phyloP scores from a whole-genome alignment of 1,139 yeast species.

The Geotrichum histeridarum region DNA sequence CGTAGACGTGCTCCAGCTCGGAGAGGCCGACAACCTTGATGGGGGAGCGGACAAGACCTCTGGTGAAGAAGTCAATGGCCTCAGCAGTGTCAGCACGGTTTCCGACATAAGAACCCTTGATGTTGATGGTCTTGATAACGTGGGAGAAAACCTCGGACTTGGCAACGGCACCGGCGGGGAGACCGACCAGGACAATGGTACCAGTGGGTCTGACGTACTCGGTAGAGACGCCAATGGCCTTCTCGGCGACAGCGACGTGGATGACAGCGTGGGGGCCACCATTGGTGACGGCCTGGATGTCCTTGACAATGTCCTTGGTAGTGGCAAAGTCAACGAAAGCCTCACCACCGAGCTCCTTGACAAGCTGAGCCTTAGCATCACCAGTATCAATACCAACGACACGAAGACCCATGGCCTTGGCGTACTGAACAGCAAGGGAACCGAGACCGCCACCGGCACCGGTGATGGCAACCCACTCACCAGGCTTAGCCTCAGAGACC shows the following conservation, averaged over 20 bases:
- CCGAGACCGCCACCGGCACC: slow-evolving; percentile 90
- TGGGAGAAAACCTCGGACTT: slow-evolving; percentile 58
- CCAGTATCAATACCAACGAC: slow-evolving; percentile 76
- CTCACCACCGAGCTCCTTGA: slow-evolving; percentile 62
- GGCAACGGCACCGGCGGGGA: slow-evolving; percentile 67
- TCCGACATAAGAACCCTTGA: slow-evolving; percentile 75
- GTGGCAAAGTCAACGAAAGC: slow-evolving; percentile 56
- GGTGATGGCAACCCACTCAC: slow-evolving; percentile 74
- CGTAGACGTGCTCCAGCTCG: slow-evolving; percentile 55
- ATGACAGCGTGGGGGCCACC: slow-evolving; percentile 80
- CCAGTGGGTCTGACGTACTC: slow-evolving; percentile 70
- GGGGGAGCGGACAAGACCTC: slow-evolving; percentile 66
- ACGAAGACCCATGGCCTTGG: slow-evolving; percentile 75
- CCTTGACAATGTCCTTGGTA: slow-evolving; percentile 47
- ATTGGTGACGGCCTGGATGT: slow-evolving; percentile 51
- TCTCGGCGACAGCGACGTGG: slow-evolving; percentile 73
- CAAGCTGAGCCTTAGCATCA: slow-evolving; percentile 54
- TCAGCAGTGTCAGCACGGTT: slow-evolving; percentile 75
- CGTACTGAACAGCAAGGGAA: slow-evolving; percentile 73
- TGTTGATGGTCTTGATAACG: slow-evolving; percentile 59
- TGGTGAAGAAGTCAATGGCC: slow-evolving; percentile 65
- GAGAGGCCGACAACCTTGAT: slow-evolving; percentile 61
- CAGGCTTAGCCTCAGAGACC: slow-evolving; percentile 59
- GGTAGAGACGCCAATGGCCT: slow-evolving; percentile 64
- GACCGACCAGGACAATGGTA: slow-evolving; percentile 73